Base-by-base conservation (phyloP, 805 yeast genomes). In the Wickerhamiella hasegawae region DNA sequence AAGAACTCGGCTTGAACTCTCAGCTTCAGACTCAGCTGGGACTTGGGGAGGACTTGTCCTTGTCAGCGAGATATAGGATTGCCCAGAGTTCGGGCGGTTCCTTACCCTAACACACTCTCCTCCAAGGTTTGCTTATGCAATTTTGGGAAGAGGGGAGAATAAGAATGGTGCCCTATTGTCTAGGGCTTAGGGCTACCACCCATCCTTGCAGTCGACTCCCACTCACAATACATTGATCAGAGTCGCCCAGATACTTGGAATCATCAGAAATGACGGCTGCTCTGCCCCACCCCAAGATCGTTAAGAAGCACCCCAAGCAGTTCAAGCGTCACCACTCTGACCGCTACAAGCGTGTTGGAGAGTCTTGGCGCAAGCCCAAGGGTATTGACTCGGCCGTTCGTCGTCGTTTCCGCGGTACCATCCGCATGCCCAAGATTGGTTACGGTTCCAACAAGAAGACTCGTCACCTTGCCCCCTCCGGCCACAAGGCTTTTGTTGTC, bases 311-410 rank as follows among this genome's bases (percentile, higher is more conserved):
- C 83, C 65, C 84, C 62, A 83, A 83, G 76, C 80, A 79, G 77
- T 90, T 90, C 81, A 92, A 85, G 87, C 84, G 99, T 75, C 97
- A 87, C 69, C 98, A 90, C 76, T 84, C 95, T 68, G 99, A 90
- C 79, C 83, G 95, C 72, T 87, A 84, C 72, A 77, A 76, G 76
- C 85, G 99, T 72, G 95, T 90, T 56, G 71, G 82, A 60, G 96
- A 83, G 71, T 78, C 76, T 77, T 92, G 98, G 98, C 90, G 99
- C 83, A 87, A 90, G 74, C 99, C 92, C 73, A 90, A 90, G 82
- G 99, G 99, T 90, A 90, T 90, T 65, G 99, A 90, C 76, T 85
- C 97, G 55, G 76, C 83, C 72, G 96, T 92, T 66, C 90, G 99
- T 76, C 87, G 98, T 76, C 59, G 66, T 47, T 90, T 90, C 94